Base-by-base conservation (phyloP, 2,329 filamentous ascomycete species). In the Aspergillus ochraceoroseus region DNA sequence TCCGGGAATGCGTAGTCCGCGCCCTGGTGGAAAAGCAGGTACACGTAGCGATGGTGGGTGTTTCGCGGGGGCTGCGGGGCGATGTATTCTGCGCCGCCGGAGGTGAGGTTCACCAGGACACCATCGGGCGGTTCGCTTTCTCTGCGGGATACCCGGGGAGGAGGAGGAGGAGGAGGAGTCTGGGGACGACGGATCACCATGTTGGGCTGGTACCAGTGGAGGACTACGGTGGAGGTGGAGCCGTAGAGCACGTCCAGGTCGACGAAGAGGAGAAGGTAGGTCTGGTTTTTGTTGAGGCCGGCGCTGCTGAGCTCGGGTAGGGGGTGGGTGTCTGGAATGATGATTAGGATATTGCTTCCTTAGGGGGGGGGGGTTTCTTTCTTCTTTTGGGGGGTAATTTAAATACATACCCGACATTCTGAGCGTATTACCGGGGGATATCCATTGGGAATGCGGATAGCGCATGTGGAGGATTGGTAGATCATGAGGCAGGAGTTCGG, bases 41-140 rank as follows among this genome's bases (percentile, higher is more conserved):
- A 55, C 2, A 61, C 52, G 40, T 66, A 66, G 27, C 56, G 51
- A 25, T 65, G 63, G 3, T 49, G 46, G 2, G 44, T 45, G 8
- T 52, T 43, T 2, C 43, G 40, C 0, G 59, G 61, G 4, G 60
- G 54, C 13, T 51, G 56, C 3, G 61, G 60, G 1, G 55, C 45
- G 28, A 63, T 58, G 29, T 65, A 65, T 13, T 44, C 45, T 4
- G 49, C 42, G 6, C 41, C 43, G 1, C 41, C 43, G 1, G 31
- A 11, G 5, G 37, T 39, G 3, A 7, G 31, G 22, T 47, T 42
- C 4, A 29, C 23, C 7, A 46, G 26, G 22, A 28, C 14, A 0
- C 11, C 25, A 2, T 26, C 13, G 4, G 43, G n/a, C n/a, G n/a
- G n/a, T n/a, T n/a, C n/a, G n/a, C n/a, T n/a, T n/a, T n/a, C n/a